Percentiles rank a stretch among this genome's conserved stretches.
These are phyloP conservation scores for Mycena olivaceomarginata DNA, from an alignment of 768 basidiomycete genomes.

Conservation along the genomic window DNA sequence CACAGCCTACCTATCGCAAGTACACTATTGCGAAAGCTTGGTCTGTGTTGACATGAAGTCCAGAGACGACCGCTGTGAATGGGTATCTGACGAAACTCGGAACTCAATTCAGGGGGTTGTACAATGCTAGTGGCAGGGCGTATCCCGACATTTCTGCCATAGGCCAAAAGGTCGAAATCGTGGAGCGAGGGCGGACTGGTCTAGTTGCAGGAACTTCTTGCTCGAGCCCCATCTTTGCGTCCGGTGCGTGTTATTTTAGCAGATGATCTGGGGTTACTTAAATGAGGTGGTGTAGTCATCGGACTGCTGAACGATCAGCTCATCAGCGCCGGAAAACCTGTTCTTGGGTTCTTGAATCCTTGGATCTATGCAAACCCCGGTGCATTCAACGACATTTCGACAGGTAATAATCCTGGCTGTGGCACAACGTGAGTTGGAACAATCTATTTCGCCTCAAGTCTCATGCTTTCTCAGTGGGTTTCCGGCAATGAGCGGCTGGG, in stretches of 20 bases:
- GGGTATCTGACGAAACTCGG: constrained; percentile 44
- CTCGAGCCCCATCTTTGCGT: constrained; percentile 66
- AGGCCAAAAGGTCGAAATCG: constrained; percentile 45
- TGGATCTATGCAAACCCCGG: constrained; percentile 63
- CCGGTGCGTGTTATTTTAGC: constrained; percentile 23
- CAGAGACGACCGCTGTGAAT: constrained; percentile 33
- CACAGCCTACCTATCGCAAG: constrained; percentile 46
- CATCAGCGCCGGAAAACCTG: constrained; percentile 52
- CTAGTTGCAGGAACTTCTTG: constrained; percentile 67
- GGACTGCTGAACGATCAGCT: constrained; percentile 46
- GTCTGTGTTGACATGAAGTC: not conserved
- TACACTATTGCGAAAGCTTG: not conserved
- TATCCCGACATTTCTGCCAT: constrained; percentile 51
- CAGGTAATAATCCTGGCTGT: constrained; percentile 66
- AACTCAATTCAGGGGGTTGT: constrained; percentile 26
- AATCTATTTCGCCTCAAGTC: not conserved
- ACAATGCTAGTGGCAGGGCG: constrained; percentile 38
- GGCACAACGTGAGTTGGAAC: constrained; percentile 57
- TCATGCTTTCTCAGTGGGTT: constrained; percentile 55
- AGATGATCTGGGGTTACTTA: too few relatives aligned
- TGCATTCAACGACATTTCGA: constrained; percentile 63
- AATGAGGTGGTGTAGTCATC: too few relatives aligned
- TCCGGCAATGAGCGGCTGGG: constrained; percentile 56
- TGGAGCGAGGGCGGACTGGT: constrained; percentile 43
- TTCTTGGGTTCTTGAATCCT: constrained; percentile 49